These are phyloP conservation scores for Aspergillus puulaauensis DNA, from an alignment of 2,329 filamentous ascomycete genomes.

Conservation along the genomic window DNA sequence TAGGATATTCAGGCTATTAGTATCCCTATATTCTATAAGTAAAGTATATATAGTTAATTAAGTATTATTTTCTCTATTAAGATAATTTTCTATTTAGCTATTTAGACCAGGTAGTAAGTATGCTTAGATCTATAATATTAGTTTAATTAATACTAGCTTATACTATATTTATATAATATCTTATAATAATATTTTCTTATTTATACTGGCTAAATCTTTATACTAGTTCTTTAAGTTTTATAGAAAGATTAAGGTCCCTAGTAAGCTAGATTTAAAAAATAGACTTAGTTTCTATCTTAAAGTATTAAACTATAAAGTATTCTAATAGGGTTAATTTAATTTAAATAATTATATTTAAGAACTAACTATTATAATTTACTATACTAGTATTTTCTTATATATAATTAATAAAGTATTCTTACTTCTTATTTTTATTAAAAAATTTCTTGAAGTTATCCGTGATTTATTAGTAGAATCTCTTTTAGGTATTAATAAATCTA, in stretches of 20 bases:
- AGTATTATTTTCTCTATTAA: no score
- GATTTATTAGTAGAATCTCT: not conserved
- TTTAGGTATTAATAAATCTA: not conserved
- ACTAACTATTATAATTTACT: not conserved
- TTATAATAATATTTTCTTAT: no score
- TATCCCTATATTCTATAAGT: no score
- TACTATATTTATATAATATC: no score
- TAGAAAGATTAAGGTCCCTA: not conserved
- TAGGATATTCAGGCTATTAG: rapidly evolving
- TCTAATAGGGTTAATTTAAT: not conserved
- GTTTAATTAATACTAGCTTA: no score
- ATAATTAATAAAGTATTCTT: not conserved
- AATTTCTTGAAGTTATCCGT: not conserved
- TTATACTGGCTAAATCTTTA: no score
- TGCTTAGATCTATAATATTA: no score
- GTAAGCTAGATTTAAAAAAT: not conserved
- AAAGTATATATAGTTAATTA: no score
- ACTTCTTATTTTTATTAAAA: not conserved
- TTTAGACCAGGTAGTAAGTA: no score
- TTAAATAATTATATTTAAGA: not conserved
- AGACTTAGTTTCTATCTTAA: not conserved
- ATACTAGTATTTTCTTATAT: not conserved
- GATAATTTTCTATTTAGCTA: no score
- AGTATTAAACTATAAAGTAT: not conserved
- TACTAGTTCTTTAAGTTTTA: not conserved